Conservation (phyloP, 2,329 filamentous ascomycete genomes). For the Pseudogymnoascus sp. region DNA sequence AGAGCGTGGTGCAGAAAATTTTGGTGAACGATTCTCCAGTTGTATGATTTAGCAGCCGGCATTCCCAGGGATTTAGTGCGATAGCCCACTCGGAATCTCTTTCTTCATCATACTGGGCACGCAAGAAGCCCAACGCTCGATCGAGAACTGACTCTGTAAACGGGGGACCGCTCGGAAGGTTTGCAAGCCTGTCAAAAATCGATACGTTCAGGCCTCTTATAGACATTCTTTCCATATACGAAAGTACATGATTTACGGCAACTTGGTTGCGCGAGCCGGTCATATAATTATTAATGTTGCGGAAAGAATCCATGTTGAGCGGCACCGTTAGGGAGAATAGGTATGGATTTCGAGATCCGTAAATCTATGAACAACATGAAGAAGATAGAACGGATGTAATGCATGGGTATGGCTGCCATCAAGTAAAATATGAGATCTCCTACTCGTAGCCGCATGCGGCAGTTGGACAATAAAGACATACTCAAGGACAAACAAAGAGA, state of each 20-base stretch:
- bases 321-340: neutral
- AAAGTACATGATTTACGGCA: neutral
- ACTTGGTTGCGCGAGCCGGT: neutral
- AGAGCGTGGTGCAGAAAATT: neutral
- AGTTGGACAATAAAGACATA: constrained; percentile 4
- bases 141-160: neutral
- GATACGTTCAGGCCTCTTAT: neutral
- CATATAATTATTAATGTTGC: neutral
- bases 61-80: neutral
- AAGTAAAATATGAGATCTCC: neutral
- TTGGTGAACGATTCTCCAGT: neutral
- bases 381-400: neutral
- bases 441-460: constrained; percentile 3
- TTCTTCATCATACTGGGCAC: neutral
- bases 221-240: neutral
- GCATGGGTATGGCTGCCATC: neutral
- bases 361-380: neutral
- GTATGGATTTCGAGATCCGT: neutral
- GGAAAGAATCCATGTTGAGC: neutral
- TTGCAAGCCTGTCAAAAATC: neutral
- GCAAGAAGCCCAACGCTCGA: constrained; percentile 1
- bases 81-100: neutral
- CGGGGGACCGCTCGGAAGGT: neutral
- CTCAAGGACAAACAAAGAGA: constrained; percentile 4
- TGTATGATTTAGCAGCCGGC: neutral